Evolutionary conservation across 257 asterid species (phyloP).

Genomic region (Fraxinus cuspidata): DNA sequence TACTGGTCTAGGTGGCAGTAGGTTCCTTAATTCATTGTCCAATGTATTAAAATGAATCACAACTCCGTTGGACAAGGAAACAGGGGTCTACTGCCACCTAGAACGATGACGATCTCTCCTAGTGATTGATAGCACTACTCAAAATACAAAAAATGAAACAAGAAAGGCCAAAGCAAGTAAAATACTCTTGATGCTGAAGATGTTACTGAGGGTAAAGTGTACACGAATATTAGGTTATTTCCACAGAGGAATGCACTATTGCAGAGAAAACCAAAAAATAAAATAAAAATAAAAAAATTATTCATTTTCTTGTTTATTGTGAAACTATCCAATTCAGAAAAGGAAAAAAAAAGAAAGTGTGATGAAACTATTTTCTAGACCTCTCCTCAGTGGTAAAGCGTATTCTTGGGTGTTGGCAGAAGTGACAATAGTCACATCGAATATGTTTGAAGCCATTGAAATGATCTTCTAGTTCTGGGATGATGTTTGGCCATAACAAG

Average conservation of each 20-base stretch:
- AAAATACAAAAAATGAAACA: background rate
- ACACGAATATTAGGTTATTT: no score
- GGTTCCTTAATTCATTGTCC: no score
- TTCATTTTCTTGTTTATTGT: no score
- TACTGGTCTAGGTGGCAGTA: no score
- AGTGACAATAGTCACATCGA: background rate
- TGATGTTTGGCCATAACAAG: background rate
- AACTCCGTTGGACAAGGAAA: no score
- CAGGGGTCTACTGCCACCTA: no score
- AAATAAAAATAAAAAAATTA: no score
- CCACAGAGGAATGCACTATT: background rate
- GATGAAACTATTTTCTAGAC: background rate
- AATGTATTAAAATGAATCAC: no score
- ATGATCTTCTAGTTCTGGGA: background rate
- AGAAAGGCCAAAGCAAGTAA: constrained; percentile 3
- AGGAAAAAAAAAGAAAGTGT: background rate
- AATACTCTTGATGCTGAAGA: background rate
- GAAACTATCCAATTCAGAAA: background rate
- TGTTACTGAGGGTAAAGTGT: background rate
- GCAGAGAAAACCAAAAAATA: background rate
- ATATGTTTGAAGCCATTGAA: background rate
- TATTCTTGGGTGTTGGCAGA: background rate
- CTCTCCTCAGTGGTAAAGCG: background rate
- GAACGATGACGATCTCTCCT: no score
- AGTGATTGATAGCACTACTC: no score